A percentile compares a stretch with the other conserved stretches of the same genome.
These are phyloP conservation scores for Podospora sp. DNA, from an alignment of 495 filamentous ascomycete genomes.

Conservation along the genomic window DNA sequence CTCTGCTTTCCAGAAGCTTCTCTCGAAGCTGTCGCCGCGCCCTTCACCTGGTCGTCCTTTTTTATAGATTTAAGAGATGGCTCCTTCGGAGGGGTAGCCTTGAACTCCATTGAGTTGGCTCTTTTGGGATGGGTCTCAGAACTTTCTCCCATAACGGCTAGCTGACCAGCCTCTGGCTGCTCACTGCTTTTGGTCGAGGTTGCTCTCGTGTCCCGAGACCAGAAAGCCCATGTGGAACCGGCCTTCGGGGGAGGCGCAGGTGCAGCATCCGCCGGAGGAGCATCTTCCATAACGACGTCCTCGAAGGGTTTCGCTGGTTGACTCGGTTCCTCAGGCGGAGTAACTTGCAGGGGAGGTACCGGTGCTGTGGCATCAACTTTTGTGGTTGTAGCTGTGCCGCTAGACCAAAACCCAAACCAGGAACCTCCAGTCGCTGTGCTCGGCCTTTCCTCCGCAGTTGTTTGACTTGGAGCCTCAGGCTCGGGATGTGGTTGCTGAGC, in stretches of 20 bases:
- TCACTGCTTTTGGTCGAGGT: constrained; percentile 39
- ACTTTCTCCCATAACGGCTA: constrained; percentile 67
- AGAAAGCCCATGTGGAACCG: constrained; percentile 83
- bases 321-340: constrained; percentile 19
- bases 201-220: constrained; percentile 65
- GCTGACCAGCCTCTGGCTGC: constrained; percentile 54
- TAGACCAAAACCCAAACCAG: constrained; percentile 58
- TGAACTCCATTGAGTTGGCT: constrained; percentile 57
- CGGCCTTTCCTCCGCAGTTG: constrained; percentile 18
- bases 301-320: constrained; percentile 35
- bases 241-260: constrained; percentile 41
- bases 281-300: constrained; percentile 45
- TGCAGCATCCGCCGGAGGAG: constrained; percentile 29
- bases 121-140: constrained; percentile 65
- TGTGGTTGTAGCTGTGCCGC: background rate
- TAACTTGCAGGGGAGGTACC: background rate
- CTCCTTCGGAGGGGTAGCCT: constrained; percentile 45
- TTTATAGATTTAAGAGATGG: constrained; percentile 32
- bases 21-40: constrained; percentile 31
- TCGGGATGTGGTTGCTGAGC: constrained; percentile 27
- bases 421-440: constrained; percentile 38
- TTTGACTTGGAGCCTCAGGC: constrained; percentile 27
- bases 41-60: constrained; percentile 32
- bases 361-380: background rate
- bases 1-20: constrained; percentile 43